These are phyloP conservation scores for Flaveria linearis DNA, from an alignment of 129 eudicot species.

Conservation along the genomic window DNA sequence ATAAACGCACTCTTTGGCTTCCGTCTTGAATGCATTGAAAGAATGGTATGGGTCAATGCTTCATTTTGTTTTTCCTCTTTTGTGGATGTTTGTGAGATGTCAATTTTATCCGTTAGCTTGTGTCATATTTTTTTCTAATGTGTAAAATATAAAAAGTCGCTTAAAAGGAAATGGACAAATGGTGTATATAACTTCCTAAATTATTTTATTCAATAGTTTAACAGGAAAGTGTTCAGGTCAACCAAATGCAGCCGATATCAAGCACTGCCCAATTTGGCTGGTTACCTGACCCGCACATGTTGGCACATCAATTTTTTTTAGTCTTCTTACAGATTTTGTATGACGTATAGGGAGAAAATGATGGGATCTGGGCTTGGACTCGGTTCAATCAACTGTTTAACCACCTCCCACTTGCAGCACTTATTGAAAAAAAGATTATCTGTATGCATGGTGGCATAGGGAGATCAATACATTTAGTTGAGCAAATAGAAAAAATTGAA, in stretches of 20 bases:
- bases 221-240: background rate
- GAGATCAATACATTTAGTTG: slow-evolving; percentile 91
- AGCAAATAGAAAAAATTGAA: slow-evolving; percentile 95
- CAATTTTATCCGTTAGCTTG: background rate
- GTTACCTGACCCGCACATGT: slow-evolving; percentile 1
- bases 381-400: slow-evolving; percentile 93
- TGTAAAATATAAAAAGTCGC: background rate
- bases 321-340: slow-evolving; percentile 6
- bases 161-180: background rate
- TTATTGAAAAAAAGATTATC: slow-evolving; percentile 87
- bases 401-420: slow-evolving; percentile 93
- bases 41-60: slow-evolving; percentile 64
- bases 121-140: background rate
- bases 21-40: slow-evolving; percentile 96
- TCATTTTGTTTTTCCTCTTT: background rate
- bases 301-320: background rate
- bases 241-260: background rate
- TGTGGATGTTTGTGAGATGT: background rate
- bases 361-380: slow-evolving; percentile 99
- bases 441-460: slow-evolving; percentile 99
- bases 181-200: background rate
- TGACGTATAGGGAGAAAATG: slow-evolving; percentile 81
- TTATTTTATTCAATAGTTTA: background rate
- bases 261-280: background rate
- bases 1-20: slow-evolving; percentile 97